Evolutionary conservation across 129 eudicot species (phyloP), one percentile per base, ranked within the genome.

Genomic region (Chrysanthemum makinoi): DNA sequence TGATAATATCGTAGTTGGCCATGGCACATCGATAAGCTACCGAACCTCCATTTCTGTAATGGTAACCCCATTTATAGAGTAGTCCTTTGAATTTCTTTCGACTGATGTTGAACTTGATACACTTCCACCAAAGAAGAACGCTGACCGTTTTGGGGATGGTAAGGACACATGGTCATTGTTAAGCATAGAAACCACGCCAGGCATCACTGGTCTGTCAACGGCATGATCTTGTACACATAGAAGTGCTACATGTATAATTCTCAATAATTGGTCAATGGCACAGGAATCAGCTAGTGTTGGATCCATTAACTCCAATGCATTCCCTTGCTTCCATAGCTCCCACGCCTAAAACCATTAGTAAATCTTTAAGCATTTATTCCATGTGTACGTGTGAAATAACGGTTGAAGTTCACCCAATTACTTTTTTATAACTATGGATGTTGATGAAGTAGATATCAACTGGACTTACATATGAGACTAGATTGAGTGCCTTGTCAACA

Each of bases 401-500:
- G 28, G 54, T 55, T 15, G 55, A 50, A n/a, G 16, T 51, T 51
- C 16, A 11, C 0, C 18, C 18, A 19, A 63, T 35, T 2, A 4
- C 1, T 18, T 51, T 51, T 43, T 0, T 43, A 10, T 14, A 18
- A 16, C 47, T 3, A 2, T 12, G 24, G n/a, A 16, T 22, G 22
- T 24, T 56, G 16, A 61, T 24, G 6, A 62, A 16, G 2, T 70
- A 33, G 30, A 66, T 14, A 6, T 66, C 43, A 50, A 76, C 65
- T 15, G 76, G 51, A 74, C 88, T 80, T 83, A 83, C 88, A 28
- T 62, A 75, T 68, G 82, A 86, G 17, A 86, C 9, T 60, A 86
- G 82, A 71, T 81, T 56, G 19, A 58, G 15, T 26, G 78, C 68
- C 46, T 16, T 18, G 33, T 78, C 81, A 56, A 68, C 72, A 10